Evolutionary conservation across 2,329 filamentous ascomycete species (phyloP), one percentile per base, ranked within the genome.

Genomic region (Exophiala sideris): DNA sequence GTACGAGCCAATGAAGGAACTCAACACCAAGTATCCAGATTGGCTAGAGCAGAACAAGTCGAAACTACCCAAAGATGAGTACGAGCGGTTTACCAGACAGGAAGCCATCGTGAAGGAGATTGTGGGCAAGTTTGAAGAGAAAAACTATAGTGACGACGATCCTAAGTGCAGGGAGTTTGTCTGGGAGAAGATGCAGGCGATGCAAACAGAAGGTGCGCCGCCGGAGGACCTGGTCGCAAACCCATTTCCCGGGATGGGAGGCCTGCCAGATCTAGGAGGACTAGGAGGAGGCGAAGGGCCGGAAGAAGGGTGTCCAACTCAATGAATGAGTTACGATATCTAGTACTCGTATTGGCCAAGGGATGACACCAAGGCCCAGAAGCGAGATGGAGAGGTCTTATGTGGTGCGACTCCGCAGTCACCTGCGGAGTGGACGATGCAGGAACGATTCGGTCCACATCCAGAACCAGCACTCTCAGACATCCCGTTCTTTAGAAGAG

Each of bases 131-230:
- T 99, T 99, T 67, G 91, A 99, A 71, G 83, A 87, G 70, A 79
- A 81, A 50, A 83, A 80, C 0, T 99, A 95, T 70, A 83, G 83
- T 44, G 94, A 99, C 74, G 82, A 87, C 10, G 92, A 95, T 68
- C 74, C 87, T 11, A 79, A 82, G 42, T 89, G 95, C 72, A 80
- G 91, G 58, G 89, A 95, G 68, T 96, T 91, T 71, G 94, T 99
- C 65, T 92, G 96, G 61, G 91, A 96, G 67, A 86, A 87, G 69
- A 99, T 99, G 94, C 92, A 97, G 71, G 92, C 96, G 92, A 99
- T 99, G 94, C 94, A 99, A 91, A 86, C 86, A 48, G 87, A 88
- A 57, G 94, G 94, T 8, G 91, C 89, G 16, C 94, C 94, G 41
- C 94, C 94, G 0, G 80, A 89, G 35, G 94, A 97, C 70, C 76